Evolutionary conservation across 768 basidiomycete genomes (phyloP).

Genomic region (Dioszegia crocea): DNA sequence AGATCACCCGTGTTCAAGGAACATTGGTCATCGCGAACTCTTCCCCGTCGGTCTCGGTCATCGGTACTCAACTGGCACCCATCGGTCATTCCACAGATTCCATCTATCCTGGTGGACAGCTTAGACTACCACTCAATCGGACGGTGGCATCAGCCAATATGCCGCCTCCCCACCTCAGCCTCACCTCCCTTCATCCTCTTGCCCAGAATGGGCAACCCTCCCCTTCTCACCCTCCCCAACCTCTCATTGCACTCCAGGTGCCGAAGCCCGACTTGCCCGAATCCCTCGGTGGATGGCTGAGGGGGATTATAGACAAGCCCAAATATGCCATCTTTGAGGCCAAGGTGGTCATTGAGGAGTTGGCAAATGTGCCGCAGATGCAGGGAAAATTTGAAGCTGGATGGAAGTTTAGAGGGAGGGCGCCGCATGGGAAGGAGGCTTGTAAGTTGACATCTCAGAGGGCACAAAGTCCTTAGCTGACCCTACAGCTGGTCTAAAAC

Average conservation of each 20-base stretch:
- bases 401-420: conserved; percentile 38
- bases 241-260: background rate
- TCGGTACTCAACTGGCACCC: background rate
- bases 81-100: too few relatives aligned
- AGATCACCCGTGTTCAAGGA: too few relatives aligned
- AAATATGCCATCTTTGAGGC: conserved; percentile 29
- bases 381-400: conserved; percentile 30
- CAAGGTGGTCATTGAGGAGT: conserved; percentile 27
- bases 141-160: too few relatives aligned
- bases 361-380: conserved; percentile 38
- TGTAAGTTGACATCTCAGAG: background rate
- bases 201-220: too few relatives aligned
- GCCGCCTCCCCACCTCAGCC: too few relatives aligned
- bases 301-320: conserved; percentile 26
- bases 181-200: too few relatives aligned
- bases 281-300: conserved; percentile 11
- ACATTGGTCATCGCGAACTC: too few relatives aligned
- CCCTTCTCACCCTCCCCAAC: background rate
- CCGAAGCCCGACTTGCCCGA: conserved; percentile 7
- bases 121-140: too few relatives aligned
- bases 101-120: too few relatives aligned
- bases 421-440: conserved; percentile 23
- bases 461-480: conserved; percentile 1
- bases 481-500: background rate
- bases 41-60: too few relatives aligned